Conservation (phyloP, 78 protist genomes). For the Mastigamoeba balamuthi region DNA sequence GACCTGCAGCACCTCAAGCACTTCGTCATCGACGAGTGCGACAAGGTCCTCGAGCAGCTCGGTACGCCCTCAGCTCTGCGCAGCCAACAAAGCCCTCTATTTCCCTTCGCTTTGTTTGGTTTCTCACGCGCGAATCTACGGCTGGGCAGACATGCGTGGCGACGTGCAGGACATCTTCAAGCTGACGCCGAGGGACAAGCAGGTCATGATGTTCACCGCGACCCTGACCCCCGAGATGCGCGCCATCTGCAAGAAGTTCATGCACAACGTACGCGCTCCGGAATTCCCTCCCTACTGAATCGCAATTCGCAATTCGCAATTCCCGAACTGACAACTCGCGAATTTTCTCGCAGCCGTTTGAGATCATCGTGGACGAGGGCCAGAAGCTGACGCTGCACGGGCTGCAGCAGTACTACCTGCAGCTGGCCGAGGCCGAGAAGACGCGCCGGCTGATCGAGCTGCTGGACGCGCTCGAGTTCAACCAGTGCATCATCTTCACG, state of each 20-base stretch:
- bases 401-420: conserved; percentile 90
- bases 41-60: conserved; percentile 73
- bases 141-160: conserved; percentile 73
- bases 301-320: no score
- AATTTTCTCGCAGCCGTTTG: conserved; percentile 65
- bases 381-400: conserved; percentile 94
- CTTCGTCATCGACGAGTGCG: conserved; percentile 98
- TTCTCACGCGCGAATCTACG: neutral
- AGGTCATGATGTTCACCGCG: conserved; percentile 99
- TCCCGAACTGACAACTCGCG: neutral
- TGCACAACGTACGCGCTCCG: conserved; percentile 44
- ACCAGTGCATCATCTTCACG: conserved; percentile 97
- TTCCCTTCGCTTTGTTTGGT: neutral
- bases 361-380: conserved; percentile 86
- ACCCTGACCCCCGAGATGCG: conserved; percentile 82
- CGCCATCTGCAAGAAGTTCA: conserved; percentile 81
- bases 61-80: no score
- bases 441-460: conserved; percentile 82
- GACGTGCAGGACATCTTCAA: conserved; percentile 92
- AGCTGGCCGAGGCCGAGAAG: conserved; percentile 84
- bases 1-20: conserved; percentile 64
- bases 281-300: no score
- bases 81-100: neutral
- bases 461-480: conserved; percentile 94
- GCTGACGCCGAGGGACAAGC: conserved; percentile 86